Conservation (phyloP, 768 basidiomycete species). For the Lactarius indigo region DNA sequence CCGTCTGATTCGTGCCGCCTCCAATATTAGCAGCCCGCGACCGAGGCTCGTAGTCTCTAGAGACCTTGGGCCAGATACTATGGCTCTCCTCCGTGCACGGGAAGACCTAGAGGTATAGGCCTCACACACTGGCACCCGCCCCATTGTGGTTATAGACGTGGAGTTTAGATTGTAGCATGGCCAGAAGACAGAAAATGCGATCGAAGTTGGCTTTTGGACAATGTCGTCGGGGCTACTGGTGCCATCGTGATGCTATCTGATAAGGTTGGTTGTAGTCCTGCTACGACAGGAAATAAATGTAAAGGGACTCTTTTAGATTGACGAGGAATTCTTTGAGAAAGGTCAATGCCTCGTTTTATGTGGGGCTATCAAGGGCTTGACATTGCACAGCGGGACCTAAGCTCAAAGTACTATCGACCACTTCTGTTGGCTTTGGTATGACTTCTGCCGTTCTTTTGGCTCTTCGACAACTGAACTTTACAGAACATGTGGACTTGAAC, state of each 20-base stretch:
- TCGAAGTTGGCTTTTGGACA: constrained; percentile 69
- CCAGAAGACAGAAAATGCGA: constrained; percentile 53
- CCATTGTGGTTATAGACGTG: not conserved
- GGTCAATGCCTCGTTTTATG: constrained; percentile 31
- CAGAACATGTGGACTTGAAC: constrained; percentile 78
- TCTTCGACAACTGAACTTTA: not conserved
- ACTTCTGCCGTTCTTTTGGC: not conserved
- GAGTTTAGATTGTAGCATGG: constrained; percentile 45
- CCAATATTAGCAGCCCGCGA: constrained; percentile 8
- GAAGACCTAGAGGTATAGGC: constrained; percentile 50
- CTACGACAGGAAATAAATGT: constrained; percentile 14
- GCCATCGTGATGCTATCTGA: constrained; percentile 61
- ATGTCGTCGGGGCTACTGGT: constrained; percentile 63
- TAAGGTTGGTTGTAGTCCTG: constrained; percentile 43
- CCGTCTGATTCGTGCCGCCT: constrained; percentile 7
- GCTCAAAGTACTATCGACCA: constrained; percentile 84
- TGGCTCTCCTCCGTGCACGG: constrained; percentile 50
- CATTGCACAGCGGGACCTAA: constrained; percentile 58
- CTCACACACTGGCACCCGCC: not conserved
- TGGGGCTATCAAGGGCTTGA: not conserved
- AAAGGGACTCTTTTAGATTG: constrained; percentile 44
- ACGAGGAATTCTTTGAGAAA: constrained; percentile 67
- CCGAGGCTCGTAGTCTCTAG: constrained; percentile 55
- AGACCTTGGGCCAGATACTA: constrained; percentile 58
- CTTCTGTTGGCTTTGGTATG: constrained; percentile 87